Conservation (phyloP, 1,284 basidiomycete genomes). For the Melanopsichium pennsylvanicum region DNA sequence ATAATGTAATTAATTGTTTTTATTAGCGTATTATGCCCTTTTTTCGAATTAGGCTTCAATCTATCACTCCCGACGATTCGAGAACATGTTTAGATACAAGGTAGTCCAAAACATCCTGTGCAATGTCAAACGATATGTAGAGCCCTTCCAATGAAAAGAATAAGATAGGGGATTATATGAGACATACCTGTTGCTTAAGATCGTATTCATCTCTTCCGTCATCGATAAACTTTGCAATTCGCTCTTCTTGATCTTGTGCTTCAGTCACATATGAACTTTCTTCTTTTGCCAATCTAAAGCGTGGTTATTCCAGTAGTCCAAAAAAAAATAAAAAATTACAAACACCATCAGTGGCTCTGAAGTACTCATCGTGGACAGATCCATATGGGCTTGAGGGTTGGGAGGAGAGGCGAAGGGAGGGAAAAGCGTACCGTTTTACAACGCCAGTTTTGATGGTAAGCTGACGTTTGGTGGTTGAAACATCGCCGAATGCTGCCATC, state of each 20-base stretch:
- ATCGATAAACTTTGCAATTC: conserved; percentile 34
- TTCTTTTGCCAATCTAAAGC: conserved; percentile 49
- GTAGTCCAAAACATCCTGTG: too few species aligned
- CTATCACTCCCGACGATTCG: too few species aligned
- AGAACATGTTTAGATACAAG: too few species aligned
- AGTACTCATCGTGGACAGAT: too few species aligned
- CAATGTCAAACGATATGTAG: too few species aligned
- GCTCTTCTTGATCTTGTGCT: conserved; percentile 35
- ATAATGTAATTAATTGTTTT: too few species aligned
- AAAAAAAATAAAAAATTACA: too few species aligned
- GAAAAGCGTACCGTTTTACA: conserved; percentile 43
- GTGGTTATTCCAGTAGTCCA: too few species aligned
- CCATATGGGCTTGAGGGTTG: neutral
- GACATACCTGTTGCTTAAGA: conserved; percentile 49
- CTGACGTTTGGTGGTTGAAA: conserved; percentile 43
- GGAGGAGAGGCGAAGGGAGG: neutral
- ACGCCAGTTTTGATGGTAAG: conserved; percentile 55
- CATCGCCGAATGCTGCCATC: conserved; percentile 28
- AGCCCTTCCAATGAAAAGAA: neutral
- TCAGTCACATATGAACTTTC: conserved; percentile 46
- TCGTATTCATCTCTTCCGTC: conserved; percentile 52
- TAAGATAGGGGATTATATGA: neutral
- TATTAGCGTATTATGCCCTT: too few species aligned
- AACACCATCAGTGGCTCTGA: too few species aligned
- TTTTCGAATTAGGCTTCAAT: too few species aligned